phyloP scores from a whole-genome alignment of 345 rosid species.

The Gynandropsis gynandra region DNA sequence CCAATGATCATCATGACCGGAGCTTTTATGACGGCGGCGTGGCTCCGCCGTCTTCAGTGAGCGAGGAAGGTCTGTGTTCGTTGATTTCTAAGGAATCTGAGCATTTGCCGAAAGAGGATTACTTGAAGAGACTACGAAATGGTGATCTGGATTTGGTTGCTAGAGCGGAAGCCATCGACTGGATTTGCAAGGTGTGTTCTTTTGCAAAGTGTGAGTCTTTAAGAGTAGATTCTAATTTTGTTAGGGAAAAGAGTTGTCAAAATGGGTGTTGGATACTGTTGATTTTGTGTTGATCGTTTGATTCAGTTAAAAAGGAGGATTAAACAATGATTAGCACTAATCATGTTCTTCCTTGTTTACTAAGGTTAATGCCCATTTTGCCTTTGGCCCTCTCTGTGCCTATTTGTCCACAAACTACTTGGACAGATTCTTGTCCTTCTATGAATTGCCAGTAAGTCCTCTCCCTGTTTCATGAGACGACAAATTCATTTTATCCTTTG shows the following conservation, averaged over 20 bases:
- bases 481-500: neutral
- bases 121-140: conserved; percentile 41
- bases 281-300: too few species aligned
- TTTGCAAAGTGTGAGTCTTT: neutral
- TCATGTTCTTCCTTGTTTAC: conserved; percentile 1
- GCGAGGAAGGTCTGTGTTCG: conserved; percentile 39
- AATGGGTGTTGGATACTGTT: too few species aligned
- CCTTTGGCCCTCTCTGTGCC: conserved; percentile 47
- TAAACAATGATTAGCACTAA: neutral
- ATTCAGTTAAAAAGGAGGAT: neutral
- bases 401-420: conserved; percentile 56
- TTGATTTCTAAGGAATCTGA: conserved; percentile 49
- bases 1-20: too few species aligned
- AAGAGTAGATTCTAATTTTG: neutral
- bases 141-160: conserved; percentile 46
- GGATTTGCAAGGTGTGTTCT: conserved; percentile 54
- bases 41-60: conserved; percentile 17
- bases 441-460: conserved; percentile 59
- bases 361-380: conserved; percentile 51
- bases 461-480: neutral
- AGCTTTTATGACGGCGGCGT: too few species aligned
- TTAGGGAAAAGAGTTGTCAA: too few species aligned
- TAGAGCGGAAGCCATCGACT: conserved; percentile 55
- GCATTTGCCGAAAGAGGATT: conserved; percentile 48
- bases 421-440: conserved; percentile 61